A percentile compares a stretch with the other conserved stretches of the same genome.
These are phyloP conservation scores for Raffaelea albimanens DNA, from an alignment of 2,329 filamentous ascomycete species.

Conservation along the genomic window DNA sequence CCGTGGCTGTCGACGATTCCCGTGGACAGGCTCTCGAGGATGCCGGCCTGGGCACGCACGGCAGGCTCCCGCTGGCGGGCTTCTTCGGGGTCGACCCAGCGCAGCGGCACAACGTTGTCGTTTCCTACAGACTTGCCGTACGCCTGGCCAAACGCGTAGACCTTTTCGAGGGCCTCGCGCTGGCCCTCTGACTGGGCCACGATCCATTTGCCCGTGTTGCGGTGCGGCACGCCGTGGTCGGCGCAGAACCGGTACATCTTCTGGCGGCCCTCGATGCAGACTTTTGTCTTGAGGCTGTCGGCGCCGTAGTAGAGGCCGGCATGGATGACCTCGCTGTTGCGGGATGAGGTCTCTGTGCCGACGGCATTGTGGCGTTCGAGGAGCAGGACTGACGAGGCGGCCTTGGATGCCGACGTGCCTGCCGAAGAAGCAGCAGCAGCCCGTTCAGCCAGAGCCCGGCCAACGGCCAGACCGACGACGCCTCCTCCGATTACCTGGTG, in stretches of 20 bases:
- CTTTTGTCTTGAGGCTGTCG: slow-evolving; percentile 65
- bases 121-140: slow-evolving; percentile 15
- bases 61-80: slow-evolving; percentile 59
- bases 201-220: slow-evolving; percentile 84
- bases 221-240: slow-evolving; percentile 56
- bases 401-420: slow-evolving; percentile 26
- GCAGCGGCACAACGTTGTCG: slow-evolving; percentile 43
- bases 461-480: slow-evolving; percentile 71
- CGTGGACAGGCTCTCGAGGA: slow-evolving; percentile 76
- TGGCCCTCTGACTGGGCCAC: slow-evolving; percentile 74
- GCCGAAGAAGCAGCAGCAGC: background rate
- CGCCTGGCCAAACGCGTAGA: slow-evolving; percentile 34
- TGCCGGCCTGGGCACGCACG: slow-evolving; percentile 60
- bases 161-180: slow-evolving; percentile 46
- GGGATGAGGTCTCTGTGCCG: slow-evolving; percentile 79
- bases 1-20: slow-evolving; percentile 86
- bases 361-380: slow-evolving; percentile 69
- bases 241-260: slow-evolving; percentile 73
- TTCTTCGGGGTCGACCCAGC: slow-evolving; percentile 57
- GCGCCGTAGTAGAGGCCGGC: slow-evolving; percentile 85
- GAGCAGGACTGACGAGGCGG: slow-evolving; percentile 57
- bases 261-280: slow-evolving; percentile 70
- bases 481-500: slow-evolving; percentile 47
- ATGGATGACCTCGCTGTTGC: slow-evolving; percentile 95
- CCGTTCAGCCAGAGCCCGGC: slow-evolving; percentile 53